phyloP scores from a whole-genome alignment of 2,329 filamentous ascomycete species.

The Trichophyton equinum region DNA sequence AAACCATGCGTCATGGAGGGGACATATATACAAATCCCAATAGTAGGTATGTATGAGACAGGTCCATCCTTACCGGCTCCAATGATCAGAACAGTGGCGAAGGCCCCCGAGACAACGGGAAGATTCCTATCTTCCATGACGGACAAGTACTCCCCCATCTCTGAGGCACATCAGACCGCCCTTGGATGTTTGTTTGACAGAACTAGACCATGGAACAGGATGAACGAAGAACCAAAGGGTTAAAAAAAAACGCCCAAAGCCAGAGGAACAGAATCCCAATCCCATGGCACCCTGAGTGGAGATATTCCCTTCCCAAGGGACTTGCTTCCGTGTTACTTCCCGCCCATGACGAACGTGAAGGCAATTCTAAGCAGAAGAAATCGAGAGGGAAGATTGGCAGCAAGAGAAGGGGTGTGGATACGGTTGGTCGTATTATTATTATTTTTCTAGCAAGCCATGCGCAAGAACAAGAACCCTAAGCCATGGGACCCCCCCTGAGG shows the following conservation, averaged over 20 bases:
- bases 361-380: not conserved
- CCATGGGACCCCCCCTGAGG: not conserved
- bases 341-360: not conserved
- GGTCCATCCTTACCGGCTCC: not conserved
- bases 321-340: not conserved
- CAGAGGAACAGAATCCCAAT: not conserved
- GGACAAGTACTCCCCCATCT: not conserved
- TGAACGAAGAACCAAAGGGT: too few species aligned
- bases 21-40: not conserved
- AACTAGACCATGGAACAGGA: not conserved
- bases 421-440: not conserved
- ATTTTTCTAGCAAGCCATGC: not conserved
- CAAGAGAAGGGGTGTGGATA: not conserved
- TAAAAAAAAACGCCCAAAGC: not conserved
- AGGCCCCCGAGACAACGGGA: not conserved
- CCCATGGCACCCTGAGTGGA: not conserved
- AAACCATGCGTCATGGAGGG: slow-evolving; percentile 3
- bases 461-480: not conserved
- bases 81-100: slow-evolving; percentile 4
- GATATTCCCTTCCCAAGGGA: not conserved
- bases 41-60: not conserved
- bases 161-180: not conserved
- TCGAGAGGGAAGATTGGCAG: not conserved
- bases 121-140: not conserved
- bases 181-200: not conserved